Base-by-base conservation (phyloP, 257 asterid genomes). In the Scutellaria minor region DNA sequence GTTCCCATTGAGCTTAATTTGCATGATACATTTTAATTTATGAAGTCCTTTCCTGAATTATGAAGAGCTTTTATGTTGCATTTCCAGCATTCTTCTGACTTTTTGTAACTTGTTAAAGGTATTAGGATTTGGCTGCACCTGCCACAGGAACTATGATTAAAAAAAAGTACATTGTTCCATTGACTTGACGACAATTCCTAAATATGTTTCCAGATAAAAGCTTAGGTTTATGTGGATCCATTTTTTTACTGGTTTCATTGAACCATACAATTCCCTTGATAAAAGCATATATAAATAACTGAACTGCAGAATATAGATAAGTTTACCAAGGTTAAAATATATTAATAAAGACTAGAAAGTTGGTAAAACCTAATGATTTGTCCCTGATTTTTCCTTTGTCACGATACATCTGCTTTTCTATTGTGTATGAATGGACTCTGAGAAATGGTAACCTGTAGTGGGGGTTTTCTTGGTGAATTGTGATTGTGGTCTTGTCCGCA, bases 141-240 rank as follows among this genome's bases (percentile, higher is more conserved):
- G 75, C 70, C 59, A 20, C 63, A 48, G 24, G 42, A 75, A 27
- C 31, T 6, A 11, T 67, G 71, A 27, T 54, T 51, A 18, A 13
- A 1, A 50, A n/a, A 39, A 9, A 59, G 14, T 39, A 8, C 24
- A 44, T 37, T 35, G 2, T 14, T 37, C 20, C 22, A 55, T 55
- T 27, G 56, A 13, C 64, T 9, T 39, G 37, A 59, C 47, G 2
- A 62, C 27, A 15, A 14, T 44, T 54, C 27, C 31, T 5, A 35
- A 15, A 14, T 20, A 10, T 56, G 4, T 18, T 59, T 46, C 72
- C 48, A 27, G 47, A 54, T 52, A 62, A 27, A 53, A 41, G 46
- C 54, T 12, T 20, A 37, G 20, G 56, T 48, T 1, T 20, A 40
- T 11, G 41, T 13, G 42, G 46, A 31, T 68, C n/a, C 58, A 68